Base-by-base conservation (phyloP, 805 yeast genomes). In the Candida dajiaensis region DNA sequence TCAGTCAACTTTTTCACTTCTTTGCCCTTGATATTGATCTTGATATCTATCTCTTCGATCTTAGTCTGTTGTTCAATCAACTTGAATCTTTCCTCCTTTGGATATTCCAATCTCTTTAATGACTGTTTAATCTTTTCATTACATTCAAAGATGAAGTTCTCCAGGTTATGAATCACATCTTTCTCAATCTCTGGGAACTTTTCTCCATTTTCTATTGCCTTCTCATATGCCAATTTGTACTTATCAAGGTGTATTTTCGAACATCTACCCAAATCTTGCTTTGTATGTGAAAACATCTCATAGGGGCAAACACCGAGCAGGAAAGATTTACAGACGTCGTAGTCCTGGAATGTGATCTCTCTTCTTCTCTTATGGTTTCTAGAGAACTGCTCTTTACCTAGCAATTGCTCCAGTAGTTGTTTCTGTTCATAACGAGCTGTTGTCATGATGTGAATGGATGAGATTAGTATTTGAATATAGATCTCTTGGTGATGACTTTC, bases 251-350 rank as follows among this genome's bases (percentile, higher is more conserved):
- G 97, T 18, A 83, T 65, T 53, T 74, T 76, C 0, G 88, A 87
- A 61, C 98, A 90, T 49, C 74, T 73, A 1, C 97, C 97, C 51
- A 86, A 65, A 59, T 85, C 87, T 58, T 84, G 85, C 62, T 89
- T 89, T 12, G 97, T 87, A 7, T 88, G 87, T 12, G 74, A 73
- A 58, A 90, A 86, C 41, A 89, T 63, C 52, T 89, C 97, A 62
- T 85, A 83, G 0, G 96, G 92, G 56, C 98, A 90, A 9, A 78
- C 76, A 0, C 94, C 96, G 15, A 88, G 87, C n/a, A 90, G 63
- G 61, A 82, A 90, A 18, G 85, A 72, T 61, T 85, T 85, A 65
- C 98, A 90, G 7, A 89, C 81, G 39, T 78, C 70, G 13, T 79
- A 73, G 44, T 80, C 83, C 31, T 67, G 65, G 43, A 83, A 62